Evolutionary conservation across 768 basidiomycete genomes (phyloP).

Genomic region (Lactarius sanguifluus): DNA sequence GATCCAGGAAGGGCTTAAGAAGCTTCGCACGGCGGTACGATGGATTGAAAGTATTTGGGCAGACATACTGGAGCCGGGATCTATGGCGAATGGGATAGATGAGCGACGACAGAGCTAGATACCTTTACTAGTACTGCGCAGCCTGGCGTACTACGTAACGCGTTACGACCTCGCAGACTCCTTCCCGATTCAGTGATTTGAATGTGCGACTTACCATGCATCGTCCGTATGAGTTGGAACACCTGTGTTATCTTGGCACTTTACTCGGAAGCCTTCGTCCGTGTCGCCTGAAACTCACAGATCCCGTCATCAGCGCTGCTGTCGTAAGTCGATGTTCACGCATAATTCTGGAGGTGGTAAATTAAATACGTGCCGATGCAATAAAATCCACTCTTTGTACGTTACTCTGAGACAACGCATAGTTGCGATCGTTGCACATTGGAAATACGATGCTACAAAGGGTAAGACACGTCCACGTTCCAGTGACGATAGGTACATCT

Average conservation of each 20-base stretch:
- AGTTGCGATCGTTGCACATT: background rate
- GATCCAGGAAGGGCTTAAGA: constrained; percentile 42
- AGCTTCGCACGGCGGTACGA: constrained; percentile 42
- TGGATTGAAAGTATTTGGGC: constrained; percentile 62
- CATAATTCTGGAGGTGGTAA: constrained; percentile 51
- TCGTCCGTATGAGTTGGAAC: background rate
- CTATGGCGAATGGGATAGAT: background rate
- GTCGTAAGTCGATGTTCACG: constrained; percentile 46
- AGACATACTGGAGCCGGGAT: constrained; percentile 38
- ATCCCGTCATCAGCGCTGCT: constrained; percentile 88
- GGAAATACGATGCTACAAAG: background rate
- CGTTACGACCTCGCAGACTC: no score
- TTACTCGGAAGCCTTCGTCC: constrained; percentile 54
- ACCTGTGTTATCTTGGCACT: background rate
- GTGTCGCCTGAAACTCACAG: constrained; percentile 60
- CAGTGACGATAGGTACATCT: background rate
- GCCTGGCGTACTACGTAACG: background rate
- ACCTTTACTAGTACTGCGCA: background rate
- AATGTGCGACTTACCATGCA: constrained; percentile 56
- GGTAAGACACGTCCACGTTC: background rate
- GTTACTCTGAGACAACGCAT: constrained; percentile 30
- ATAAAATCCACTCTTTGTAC: background rate
- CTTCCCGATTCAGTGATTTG: constrained; percentile 50
- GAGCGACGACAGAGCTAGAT: background rate
- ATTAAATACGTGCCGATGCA: constrained; percentile 63